These are phyloP conservation scores for Parietaria judaica DNA, from an alignment of 306 rosid genomes.

Conservation along the genomic window DNA sequence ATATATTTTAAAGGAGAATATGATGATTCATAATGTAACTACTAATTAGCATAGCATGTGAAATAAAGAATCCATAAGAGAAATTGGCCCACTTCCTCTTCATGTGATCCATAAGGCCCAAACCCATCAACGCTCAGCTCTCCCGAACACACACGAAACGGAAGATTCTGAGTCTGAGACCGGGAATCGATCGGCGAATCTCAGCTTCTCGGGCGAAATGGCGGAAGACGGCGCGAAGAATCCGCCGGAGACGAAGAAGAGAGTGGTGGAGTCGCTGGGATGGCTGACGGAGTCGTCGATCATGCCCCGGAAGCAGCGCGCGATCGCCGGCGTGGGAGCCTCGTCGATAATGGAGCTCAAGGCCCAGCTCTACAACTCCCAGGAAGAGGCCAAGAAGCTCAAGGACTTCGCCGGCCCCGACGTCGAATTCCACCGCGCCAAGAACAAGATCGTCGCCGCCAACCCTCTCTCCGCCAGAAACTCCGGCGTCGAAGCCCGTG, in stretches of 20 bases:
- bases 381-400: constrained; percentile 71
- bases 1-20: no score
- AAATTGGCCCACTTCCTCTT: no score
- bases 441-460: constrained; percentile 41
- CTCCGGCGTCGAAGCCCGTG: constrained; percentile 81
- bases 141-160: no score
- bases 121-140: no score
- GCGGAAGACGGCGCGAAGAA: constrained; percentile 37
- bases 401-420: constrained; percentile 53
- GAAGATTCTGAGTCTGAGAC: no score
- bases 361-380: constrained; percentile 84
- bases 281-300: constrained; percentile 96
- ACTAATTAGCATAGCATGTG: no score
- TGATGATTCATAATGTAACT: no score
- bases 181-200: no score
- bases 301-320: constrained; percentile 91
- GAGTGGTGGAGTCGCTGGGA: constrained; percentile 80
- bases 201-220: not conserved
- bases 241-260: constrained; percentile 32
- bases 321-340: constrained; percentile 80
- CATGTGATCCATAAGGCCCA: no score
- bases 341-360: constrained; percentile 84
- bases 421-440: constrained; percentile 69
- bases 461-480: constrained; percentile 49
- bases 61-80: no score